A percentile compares a stretch with the other conserved stretches of the same genome.
Evolutionary conservation across 805 yeast genomes (phyloP).

Genomic region (Scheffersomyces lignosus): DNA sequence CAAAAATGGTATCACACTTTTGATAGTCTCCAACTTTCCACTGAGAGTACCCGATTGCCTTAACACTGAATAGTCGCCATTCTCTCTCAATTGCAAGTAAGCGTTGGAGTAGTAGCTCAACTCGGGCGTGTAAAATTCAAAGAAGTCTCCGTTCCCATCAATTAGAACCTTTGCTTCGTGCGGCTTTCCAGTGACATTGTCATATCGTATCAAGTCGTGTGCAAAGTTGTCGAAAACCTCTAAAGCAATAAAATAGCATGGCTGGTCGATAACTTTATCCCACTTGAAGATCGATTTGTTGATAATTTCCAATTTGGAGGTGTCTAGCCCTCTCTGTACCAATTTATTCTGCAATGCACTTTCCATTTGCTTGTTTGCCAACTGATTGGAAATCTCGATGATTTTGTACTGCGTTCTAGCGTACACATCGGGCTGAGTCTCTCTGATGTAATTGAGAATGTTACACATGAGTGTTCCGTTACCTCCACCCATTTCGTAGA

Average conservation of each 20-base stretch:
- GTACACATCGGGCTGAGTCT: constrained; percentile 72
- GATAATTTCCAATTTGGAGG: constrained; percentile 58
- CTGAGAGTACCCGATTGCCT: constrained; percentile 18
- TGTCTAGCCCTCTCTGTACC: constrained; percentile 46
- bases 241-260: constrained; percentile 74
- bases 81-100: constrained; percentile 56
- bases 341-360: constrained; percentile 36
- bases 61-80: constrained; percentile 40
- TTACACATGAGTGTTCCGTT: constrained; percentile 84
- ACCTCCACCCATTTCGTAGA: constrained; percentile 90
- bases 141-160: constrained; percentile 72
- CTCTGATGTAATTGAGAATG: constrained; percentile 62
- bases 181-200: constrained; percentile 63
- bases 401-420: constrained; percentile 64
- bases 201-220: constrained; percentile 80
- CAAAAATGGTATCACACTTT: constrained; percentile 28
- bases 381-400: constrained; percentile 65
- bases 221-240: constrained; percentile 85
- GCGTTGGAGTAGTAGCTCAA: constrained; percentile 56
- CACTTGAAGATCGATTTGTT: constrained; percentile 78
- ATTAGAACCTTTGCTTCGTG: constrained; percentile 76
- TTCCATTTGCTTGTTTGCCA: constrained; percentile 56
- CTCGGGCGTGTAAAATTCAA: constrained; percentile 66
- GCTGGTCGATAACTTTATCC: constrained; percentile 57
- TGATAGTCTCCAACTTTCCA: constrained; percentile 25